These are phyloP conservation scores for Wilhelminamyces savonicus DNA, from an alignment of 805 yeast species.

Conservation along the genomic window DNA sequence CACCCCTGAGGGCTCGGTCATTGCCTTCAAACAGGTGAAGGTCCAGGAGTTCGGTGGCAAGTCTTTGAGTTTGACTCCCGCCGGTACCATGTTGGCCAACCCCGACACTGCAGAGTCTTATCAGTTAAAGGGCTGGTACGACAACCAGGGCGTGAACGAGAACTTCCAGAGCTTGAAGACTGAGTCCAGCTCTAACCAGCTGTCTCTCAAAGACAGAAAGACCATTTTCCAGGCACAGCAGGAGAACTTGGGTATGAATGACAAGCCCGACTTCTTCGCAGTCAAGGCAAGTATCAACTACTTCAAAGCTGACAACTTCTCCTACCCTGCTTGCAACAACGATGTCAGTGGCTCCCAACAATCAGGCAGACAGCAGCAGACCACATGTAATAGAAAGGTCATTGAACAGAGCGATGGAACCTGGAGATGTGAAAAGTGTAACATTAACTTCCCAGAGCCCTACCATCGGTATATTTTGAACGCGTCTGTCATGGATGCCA, in stretches of 20 bases:
- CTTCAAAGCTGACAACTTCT: conserved; percentile 67
- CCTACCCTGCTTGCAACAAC: conserved; percentile 83
- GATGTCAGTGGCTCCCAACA: conserved; percentile 25
- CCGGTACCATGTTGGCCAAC: conserved; percentile 68
- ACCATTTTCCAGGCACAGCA: conserved; percentile 60
- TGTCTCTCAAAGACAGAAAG: conserved; percentile 49
- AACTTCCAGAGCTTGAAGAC: conserved; percentile 55
- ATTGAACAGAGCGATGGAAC: conserved; percentile 61
- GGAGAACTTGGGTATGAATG: conserved; percentile 66
- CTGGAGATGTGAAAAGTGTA: conserved; percentile 95
- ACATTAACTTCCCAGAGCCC: conserved; percentile 61
- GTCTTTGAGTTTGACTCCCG: conserved; percentile 70
- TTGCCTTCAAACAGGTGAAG: conserved; percentile 87
- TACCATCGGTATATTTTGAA: conserved; percentile 74
- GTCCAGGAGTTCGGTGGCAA: conserved; percentile 87
- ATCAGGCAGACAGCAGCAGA: conserved; percentile 5
- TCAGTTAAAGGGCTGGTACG: conserved; percentile 91
- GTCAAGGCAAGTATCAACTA: conserved; percentile 70
- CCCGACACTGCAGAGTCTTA: conserved; percentile 91
- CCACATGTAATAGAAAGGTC: conserved; percentile 73
- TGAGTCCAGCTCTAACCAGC: conserved; percentile 33
- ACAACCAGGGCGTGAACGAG: conserved; percentile 62
- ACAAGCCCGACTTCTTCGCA: conserved; percentile 72
- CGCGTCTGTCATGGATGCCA: conserved; percentile 68
- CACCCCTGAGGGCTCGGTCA: conserved; percentile 70